Conservation (phyloP, 352 stramenopile genomes). For the Globisporangium abappressorium region DNA sequence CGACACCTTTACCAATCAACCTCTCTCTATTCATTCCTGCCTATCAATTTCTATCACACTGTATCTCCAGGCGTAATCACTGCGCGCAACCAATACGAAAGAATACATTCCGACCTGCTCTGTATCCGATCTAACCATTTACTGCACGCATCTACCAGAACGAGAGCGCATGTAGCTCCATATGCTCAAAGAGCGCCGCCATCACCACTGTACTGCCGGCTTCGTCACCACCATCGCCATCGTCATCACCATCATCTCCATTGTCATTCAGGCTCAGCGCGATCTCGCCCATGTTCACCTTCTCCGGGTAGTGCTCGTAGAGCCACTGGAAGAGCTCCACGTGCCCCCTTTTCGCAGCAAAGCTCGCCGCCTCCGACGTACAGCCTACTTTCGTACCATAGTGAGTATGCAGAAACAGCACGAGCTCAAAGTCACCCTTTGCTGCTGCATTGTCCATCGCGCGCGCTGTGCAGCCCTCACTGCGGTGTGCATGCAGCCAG, state of each 20-base stretch:
- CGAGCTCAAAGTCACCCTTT: constrained; percentile 7
- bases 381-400: constrained; percentile 1
- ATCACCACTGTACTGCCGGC: neutral
- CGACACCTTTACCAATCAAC: too few species aligned
- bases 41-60: neutral
- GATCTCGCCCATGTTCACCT: neutral
- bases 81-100: neutral
- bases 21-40: neutral
- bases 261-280: neutral
- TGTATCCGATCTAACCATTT: neutral
- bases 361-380: neutral
- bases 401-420: constrained; percentile 5
- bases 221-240: neutral
- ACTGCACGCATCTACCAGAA: neutral
- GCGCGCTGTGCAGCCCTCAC: constrained; percentile 3
- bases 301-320: neutral
- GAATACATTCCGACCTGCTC: neutral
- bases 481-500: constrained; percentile 5
- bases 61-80: neutral
- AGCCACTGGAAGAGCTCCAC: constrained; percentile 13
- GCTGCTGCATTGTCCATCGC: constrained; percentile 6
- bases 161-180: neutral
- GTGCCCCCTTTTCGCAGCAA: neutral
- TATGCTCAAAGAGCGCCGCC: neutral
- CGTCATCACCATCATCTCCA: neutral